Base-by-base conservation (phyloP, 176 grass and related monocot species). In the Rhynchospora breviuscula region DNA sequence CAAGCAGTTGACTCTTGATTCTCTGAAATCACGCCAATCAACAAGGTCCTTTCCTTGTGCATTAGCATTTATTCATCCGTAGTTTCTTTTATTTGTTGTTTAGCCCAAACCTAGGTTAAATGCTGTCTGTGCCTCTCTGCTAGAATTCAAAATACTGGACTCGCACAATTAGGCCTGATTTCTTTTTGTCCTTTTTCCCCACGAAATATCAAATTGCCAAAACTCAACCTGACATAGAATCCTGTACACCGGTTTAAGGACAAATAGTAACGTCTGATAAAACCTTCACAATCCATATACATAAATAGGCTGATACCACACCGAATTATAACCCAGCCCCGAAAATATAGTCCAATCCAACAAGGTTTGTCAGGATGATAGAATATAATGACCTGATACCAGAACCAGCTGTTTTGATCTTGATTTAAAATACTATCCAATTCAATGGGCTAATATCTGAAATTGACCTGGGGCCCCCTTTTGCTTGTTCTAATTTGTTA, bases 1-100 rank as follows among this genome's bases (percentile, higher is more conserved):
- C 22, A 82, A 82, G 43, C 80, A 82, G 63, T 65, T 82, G 62
- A 82, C 80, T 67, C 80, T 82, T 31, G 80, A 82, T 67, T 82
- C 61, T 82, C n/a, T 82, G 44, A 82, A 66, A 82, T 49, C 80
- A 65, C 59, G 45, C 21, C 80, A 82, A 65, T 49, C 60, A 9
- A 11, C 80, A 19, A 82, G 80, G 80, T 82, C 67, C 60, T 22
- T 66, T 82, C 10, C 10, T 23, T 29, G 23, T 78, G 21, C 3
- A 33, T 23, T 21, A 17, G 49, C 15, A 63, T 63, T 6, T 81
- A 2, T 81, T 46, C 8, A 31, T 72, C 19, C 59, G 25, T 79
- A 35, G 33, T 60, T 12, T 43, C 26, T 46, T 81, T 19, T 46
- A 7, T 79, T 54, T 19, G 23, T 48, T 6, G 1, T 48, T 75